Conservation (phyloP, 331 rosid species). For the Acacia concinna region DNA sequence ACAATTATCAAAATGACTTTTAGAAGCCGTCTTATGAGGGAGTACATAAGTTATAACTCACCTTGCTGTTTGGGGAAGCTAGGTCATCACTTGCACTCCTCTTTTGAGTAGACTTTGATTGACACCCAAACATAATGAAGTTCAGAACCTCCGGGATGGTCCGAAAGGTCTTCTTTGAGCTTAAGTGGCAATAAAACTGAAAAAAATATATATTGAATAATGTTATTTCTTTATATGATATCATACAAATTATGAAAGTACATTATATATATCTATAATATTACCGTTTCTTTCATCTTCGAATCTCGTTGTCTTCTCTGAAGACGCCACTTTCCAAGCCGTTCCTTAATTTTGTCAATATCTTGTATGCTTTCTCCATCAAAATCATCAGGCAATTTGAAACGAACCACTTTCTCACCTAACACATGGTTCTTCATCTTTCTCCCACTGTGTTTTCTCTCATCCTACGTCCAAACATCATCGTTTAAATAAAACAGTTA, state of each 20-base stretch:
- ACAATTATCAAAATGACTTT: too few relatives aligned
- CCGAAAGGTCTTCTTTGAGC: neutral
- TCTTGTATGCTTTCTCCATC: neutral
- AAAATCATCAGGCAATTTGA: neutral
- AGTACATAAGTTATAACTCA: neutral
- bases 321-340: neutral
- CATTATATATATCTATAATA: too few relatives aligned
- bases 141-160: neutral
- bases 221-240: neutral
- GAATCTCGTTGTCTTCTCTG: neutral
- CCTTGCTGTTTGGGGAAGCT: neutral
- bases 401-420: neutral
- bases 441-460: neutral
- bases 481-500: neutral
- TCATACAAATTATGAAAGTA: neutral
- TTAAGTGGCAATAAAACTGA: neutral
- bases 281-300: neutral
- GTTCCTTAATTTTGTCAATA: neutral
- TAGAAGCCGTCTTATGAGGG: too few relatives aligned
- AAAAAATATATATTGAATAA: neutral
- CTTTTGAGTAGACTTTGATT: neutral
- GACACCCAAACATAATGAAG: neutral
- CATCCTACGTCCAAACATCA: neutral
- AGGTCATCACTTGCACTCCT: neutral
- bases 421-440: neutral